These are phyloP conservation scores for Skeletonema menzelii DNA, from an alignment of 108 stramenopile species.

Conservation along the genomic window DNA sequence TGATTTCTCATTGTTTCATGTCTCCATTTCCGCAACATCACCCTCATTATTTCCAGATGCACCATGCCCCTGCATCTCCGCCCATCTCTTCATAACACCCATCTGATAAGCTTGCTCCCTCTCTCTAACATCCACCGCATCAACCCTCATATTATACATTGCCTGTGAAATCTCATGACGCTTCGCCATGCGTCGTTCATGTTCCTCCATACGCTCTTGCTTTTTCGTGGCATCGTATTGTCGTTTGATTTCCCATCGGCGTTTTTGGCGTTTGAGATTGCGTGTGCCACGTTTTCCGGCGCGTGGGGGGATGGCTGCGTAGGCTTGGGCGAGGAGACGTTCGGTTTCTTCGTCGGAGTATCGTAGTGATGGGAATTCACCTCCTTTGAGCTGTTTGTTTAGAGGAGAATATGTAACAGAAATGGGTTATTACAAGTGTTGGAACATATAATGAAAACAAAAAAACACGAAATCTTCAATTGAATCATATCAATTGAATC, in stretches of 20 bases:
- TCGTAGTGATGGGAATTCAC: constrained; percentile 71
- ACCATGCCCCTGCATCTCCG: constrained; percentile 24
- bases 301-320: constrained; percentile 64
- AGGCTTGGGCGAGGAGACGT: constrained; percentile 73
- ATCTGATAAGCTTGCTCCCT: constrained; percentile 69
- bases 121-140: constrained; percentile 46
- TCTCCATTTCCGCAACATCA: constrained; percentile 9
- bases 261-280: constrained; percentile 62
- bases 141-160: constrained; percentile 47
- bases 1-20: neutral
- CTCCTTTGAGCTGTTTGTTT: constrained; percentile 49
- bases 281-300: constrained; percentile 80
- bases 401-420: neutral
- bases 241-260: constrained; percentile 61
- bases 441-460: no score
- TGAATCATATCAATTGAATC: neutral
- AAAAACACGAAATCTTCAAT: no score
- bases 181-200: constrained; percentile 72
- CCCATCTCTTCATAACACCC: constrained; percentile 63
- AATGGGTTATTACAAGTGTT: no score
- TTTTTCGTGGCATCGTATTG: constrained; percentile 68
- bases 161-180: constrained; percentile 48
- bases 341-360: constrained; percentile 85
- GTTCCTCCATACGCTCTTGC: constrained; percentile 46
- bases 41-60: neutral